phyloP scores from a whole-genome alignment of 345 rosid species.

The Eucalyptus marginata region DNA sequence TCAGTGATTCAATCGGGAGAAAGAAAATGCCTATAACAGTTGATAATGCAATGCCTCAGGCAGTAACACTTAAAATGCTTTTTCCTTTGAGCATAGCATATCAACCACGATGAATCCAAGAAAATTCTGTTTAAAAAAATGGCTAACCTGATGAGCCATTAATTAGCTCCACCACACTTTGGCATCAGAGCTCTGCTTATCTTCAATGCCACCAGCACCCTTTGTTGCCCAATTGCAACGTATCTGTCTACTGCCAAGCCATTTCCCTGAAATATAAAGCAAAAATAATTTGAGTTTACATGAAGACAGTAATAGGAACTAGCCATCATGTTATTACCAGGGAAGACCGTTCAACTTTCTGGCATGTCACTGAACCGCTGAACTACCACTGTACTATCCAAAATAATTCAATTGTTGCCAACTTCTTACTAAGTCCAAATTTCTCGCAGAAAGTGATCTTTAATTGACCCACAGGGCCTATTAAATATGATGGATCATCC shows the following conservation, averaged over 20 bases:
- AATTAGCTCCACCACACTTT: slow-evolving; percentile 86
- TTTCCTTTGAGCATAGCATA: background rate
- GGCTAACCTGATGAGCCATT: slow-evolving; percentile 71
- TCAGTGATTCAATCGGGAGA: background rate
- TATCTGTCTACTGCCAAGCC: slow-evolving; percentile 95
- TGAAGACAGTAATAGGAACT: background rate
- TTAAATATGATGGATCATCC: background rate
- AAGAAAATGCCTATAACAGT: background rate
- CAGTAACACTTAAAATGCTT: background rate
- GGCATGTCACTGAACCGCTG: background rate
- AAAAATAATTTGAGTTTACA: background rate
- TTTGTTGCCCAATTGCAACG: slow-evolving; percentile 98
- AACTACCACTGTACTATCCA: background rate
- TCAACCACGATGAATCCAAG: background rate
- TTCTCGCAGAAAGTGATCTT: background rate
- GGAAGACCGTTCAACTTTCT: background rate
- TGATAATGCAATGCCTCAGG: background rate
- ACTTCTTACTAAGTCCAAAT: background rate
- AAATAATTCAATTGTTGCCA: background rate
- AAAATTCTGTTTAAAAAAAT: background rate
- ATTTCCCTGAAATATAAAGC: slow-evolving; percentile 44
- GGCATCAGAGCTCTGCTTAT: slow-evolving; percentile 74
- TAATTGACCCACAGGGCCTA: background rate
- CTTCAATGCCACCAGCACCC: slow-evolving; percentile 78
- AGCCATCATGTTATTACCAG: background rate